These are phyloP conservation scores for Sherardia arvensis DNA, from an alignment of 257 asterid genomes.

Conservation along the genomic window DNA sequence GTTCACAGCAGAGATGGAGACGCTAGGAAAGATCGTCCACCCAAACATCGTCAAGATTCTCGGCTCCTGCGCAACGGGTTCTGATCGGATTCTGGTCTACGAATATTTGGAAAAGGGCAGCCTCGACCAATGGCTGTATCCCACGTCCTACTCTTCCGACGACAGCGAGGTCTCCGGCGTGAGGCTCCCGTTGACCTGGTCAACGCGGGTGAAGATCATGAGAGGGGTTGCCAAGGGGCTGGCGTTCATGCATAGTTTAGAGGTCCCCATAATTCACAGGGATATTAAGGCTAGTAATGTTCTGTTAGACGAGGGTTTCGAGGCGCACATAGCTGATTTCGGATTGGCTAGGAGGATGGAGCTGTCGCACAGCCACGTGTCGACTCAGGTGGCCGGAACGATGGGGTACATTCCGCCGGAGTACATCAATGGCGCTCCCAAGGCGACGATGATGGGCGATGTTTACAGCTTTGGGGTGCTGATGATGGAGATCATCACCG, in stretches of 20 bases:
- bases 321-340: conserved; percentile 75
- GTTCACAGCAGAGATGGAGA: conserved; percentile 91
- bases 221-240: conserved; percentile 59
- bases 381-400: conserved; percentile 87
- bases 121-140: conserved; percentile 86
- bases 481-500: conserved; percentile 55
- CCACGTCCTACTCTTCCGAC: conserved; percentile 31
- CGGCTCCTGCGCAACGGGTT: conserved; percentile 61
- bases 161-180: conserved; percentile 10
- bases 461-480: conserved; percentile 81
- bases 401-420: conserved; percentile 98
- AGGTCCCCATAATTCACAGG: conserved; percentile 50
- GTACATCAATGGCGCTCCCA: conserved; percentile 48
- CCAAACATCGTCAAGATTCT: conserved; percentile 59
- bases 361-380: conserved; percentile 62
- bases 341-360: conserved; percentile 70
- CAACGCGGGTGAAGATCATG: conserved; percentile 45
- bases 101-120: conserved; percentile 74
- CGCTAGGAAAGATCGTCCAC: conserved; percentile 68
- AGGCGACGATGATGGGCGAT: conserved; percentile 53
- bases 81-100: conserved; percentile 63
- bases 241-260: conserved; percentile 57
- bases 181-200: conserved; percentile 50
- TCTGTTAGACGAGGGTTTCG: conserved; percentile 42
- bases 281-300: conserved; percentile 75